Base-by-base conservation (phyloP, 495 filamentous ascomycete species). In the Clavariopsis aquatica region DNA sequence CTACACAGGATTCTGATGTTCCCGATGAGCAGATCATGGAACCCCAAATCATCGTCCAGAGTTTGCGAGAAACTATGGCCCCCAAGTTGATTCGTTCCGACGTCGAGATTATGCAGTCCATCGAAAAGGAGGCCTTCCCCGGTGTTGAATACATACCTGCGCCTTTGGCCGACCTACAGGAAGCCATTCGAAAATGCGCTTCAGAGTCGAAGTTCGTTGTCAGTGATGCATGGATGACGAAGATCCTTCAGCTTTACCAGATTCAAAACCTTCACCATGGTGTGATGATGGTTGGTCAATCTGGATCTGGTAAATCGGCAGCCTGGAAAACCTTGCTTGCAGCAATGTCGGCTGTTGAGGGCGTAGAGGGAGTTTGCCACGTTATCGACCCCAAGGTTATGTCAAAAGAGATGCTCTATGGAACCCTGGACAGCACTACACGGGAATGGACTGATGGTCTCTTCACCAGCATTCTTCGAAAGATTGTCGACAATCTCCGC, bases 311-410 rank as follows among this genome's bases (percentile, higher is more conserved):
- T 66, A 99, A 99, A 78, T 96, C 94, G 56, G 85, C 88, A 5
- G 88, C 93, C 20, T 99, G 95, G 94, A 91, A 90, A 72, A 86
- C 95, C 19, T 82, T 99, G n/a, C 83, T 99, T 12, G 89, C 93
- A 71, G 95, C 94, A 10, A 79, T 99, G 66, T 93, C 97, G 72
- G 85, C 88, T 52, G 87, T 94, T 27, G 93, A 99, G 74, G 87
- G 87, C 20, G 82, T 94, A 27, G 94, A 99, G 77, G 93, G 95
- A 36, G 91, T 98, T 31, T 95, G 85, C 69, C 95, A 99, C 71
- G 90, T 98, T 68, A 99, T 99, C 66, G 94, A 99, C 75, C 93
- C 93, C 23, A 99, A 99, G 78, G 95, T 99, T 73, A 99, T 99
- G 95, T 96, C 93, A 34, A 99, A 99, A 77, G 94, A 99, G 76